A percentile compares a stretch with the other conserved stretches of the same genome.
These are phyloP conservation scores for Magnolia kwangsiensis DNA, from an alignment of 164 flowering plant species.

Conservation along the genomic window DNA sequence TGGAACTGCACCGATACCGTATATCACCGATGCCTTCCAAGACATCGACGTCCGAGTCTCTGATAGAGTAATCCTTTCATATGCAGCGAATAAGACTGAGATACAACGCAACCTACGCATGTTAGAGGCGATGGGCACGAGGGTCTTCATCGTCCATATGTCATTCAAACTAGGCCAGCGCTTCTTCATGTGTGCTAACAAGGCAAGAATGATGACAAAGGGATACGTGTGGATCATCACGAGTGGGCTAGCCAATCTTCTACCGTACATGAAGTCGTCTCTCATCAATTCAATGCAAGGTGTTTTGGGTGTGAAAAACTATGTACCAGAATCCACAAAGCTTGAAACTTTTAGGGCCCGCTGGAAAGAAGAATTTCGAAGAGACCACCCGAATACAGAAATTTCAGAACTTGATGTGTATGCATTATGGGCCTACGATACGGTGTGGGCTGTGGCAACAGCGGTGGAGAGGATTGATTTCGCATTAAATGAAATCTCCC, in stretches of 20 bases:
- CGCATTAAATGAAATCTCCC: neutral
- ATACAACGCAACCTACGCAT: conserved; percentile 11
- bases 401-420: neutral
- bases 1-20: conserved; percentile 27
- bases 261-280: conserved; percentile 9
- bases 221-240: conserved; percentile 28
- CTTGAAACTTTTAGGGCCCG: neutral
- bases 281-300: conserved; percentile 19
- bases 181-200: neutral
- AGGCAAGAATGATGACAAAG: conserved; percentile 17
- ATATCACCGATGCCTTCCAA: conserved; percentile 21
- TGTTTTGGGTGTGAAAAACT: neutral
- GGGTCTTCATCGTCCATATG: conserved; percentile 23
- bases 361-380: neutral
- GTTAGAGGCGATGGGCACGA: conserved; percentile 13
- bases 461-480: neutral
- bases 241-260: conserved; percentile 7
- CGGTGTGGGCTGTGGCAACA: neutral
- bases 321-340: neutral
- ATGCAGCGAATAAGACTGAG: neutral
- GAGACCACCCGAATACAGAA: neutral
- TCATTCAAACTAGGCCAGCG: neutral
- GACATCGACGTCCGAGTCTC: conserved; percentile 17
- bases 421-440: conserved; percentile 4
- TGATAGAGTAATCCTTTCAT: conserved; percentile 17